Evolutionary conservation across 179 eudicot genomes (phyloP), one percentile per base, ranked within the genome.

Genomic region (Carnegiea gigantea): DNA sequence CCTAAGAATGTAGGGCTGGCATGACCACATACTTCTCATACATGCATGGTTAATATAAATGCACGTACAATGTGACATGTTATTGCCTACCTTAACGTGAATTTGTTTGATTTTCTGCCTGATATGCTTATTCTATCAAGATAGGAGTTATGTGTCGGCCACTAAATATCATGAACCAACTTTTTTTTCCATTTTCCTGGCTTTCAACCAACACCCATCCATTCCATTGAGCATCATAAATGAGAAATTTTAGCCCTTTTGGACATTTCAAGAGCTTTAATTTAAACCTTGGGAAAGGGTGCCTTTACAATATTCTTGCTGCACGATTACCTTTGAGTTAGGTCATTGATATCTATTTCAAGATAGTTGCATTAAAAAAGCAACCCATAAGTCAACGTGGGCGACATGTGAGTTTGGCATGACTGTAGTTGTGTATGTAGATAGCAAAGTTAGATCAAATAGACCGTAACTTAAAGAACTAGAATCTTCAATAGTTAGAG

Each of bases 171-270:
- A 65, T 26, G 38, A 65, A 70, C 54, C 57, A 54, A 70, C 62
- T 40, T 40, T 40, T 74, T 14, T 40, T 71, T 40, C 78, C 23
- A 60, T 74, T 60, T 57, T 43, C 33, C 38, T 24, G 11, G 28
- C 23, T 38, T 33, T 70, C 51, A 70, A 13, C 76, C 14, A 70
- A 48, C 76, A 79, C 68, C 68, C 67, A 57, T 65, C 40, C 77
- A 70, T 80, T 40, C 6, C 1, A 57, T 24, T 17, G 40, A 13
- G 21, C 28, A n/a, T 33, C 46, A 71, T 36, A 48, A 51, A 54
- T 71, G 54, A 54, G 67, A 80, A 73, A 18, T 20, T 24, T 11
- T 59, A 21, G 30, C 70, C 23, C 51, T 12, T 80, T 71, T 73
- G 44, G 49, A 59, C 21, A 59, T 59, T 40, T 67, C 20, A 21